phyloP scores from a whole-genome alignment of 2,329 filamentous ascomycete genomes.

The Neobulgaria alba region DNA sequence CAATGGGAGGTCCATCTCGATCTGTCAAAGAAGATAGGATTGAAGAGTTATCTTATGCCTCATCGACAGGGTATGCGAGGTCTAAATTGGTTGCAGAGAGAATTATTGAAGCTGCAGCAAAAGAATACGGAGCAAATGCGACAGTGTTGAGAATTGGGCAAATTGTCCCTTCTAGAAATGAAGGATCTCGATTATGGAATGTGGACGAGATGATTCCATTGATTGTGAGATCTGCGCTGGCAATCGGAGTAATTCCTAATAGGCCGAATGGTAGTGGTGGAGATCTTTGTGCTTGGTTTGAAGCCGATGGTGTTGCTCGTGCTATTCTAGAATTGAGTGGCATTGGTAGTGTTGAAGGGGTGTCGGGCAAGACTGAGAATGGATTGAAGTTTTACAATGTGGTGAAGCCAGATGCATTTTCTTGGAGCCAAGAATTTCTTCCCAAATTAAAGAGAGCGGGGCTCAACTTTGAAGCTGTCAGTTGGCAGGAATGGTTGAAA shows the following conservation, averaged over 20 bases:
- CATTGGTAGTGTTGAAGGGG: constrained; percentile 11
- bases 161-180: constrained; percentile 37
- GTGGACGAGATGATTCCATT: constrained; percentile 42
- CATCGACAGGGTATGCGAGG: constrained; percentile 41
- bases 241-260: constrained; percentile 36
- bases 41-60: constrained; percentile 25
- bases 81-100: constrained; percentile 42
- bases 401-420: constrained; percentile 37
- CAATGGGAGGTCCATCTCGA: constrained; percentile 24
- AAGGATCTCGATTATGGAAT: constrained; percentile 38
- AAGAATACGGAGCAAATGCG: constrained; percentile 23
- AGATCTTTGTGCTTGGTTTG: constrained; percentile 32
- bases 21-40: constrained; percentile 30
- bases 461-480: constrained; percentile 36
- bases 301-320: constrained; percentile 36
- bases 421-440: constrained; percentile 42
- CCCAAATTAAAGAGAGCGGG: constrained; percentile 38
- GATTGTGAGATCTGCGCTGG: constrained; percentile 38
- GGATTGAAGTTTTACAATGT: constrained; percentile 40
- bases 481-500: constrained; percentile 36
- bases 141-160: constrained; percentile 41
- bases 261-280: constrained; percentile 35
- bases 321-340: constrained; percentile 33
- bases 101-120: constrained; percentile 32
- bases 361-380: constrained; percentile 1